These are phyloP conservation scores for Trichoderma asperellum DNA, from an alignment of 2,329 filamentous ascomycete genomes.

Conservation along the genomic window DNA sequence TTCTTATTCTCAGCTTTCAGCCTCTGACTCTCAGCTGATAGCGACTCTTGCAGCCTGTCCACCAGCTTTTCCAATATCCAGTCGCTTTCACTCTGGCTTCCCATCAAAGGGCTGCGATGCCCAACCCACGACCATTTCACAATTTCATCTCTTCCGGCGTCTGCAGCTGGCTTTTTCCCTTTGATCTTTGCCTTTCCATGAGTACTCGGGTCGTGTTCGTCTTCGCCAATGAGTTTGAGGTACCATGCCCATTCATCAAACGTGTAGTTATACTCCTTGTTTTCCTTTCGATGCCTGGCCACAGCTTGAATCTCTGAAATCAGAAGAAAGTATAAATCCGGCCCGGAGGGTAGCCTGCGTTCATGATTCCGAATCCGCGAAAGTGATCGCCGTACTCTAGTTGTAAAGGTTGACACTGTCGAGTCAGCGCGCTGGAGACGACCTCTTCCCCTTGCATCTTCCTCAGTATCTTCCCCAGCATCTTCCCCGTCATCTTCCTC, in stretches of 20 bases:
- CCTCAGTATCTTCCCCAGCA: background rate
- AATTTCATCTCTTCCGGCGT: background rate
- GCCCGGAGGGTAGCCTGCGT: conserved; percentile 11
- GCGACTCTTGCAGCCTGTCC: conserved; percentile 19
- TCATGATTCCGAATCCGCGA: conserved; percentile 8
- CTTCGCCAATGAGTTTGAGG: conserved; percentile 57
- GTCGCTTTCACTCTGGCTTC: conserved; percentile 21
- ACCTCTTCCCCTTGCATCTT: background rate
- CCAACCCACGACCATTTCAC: conserved; percentile 27
- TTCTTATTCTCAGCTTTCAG: background rate
- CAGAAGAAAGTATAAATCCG: conserved; percentile 22
- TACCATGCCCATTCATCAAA: conserved; percentile 91
- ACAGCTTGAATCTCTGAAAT: conserved; percentile 24
- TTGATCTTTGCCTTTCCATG: conserved; percentile 6
- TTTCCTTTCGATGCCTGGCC: conserved; percentile 1
- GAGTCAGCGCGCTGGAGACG: background rate
- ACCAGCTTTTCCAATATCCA: conserved; percentile 23
- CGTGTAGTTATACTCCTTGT: conserved; percentile 61
- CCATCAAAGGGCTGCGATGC: conserved; percentile 21
- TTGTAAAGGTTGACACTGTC: background rate
- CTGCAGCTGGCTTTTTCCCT: background rate
- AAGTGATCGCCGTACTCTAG: conserved; percentile 19
- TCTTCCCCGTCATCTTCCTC: background rate
- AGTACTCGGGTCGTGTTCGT: conserved; percentile 7
- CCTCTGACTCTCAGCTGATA: conserved; percentile 11